Evolutionary conservation across 1,284 basidiomycete species (phyloP).

Genomic region (Binderoboletus segoi): DNA sequence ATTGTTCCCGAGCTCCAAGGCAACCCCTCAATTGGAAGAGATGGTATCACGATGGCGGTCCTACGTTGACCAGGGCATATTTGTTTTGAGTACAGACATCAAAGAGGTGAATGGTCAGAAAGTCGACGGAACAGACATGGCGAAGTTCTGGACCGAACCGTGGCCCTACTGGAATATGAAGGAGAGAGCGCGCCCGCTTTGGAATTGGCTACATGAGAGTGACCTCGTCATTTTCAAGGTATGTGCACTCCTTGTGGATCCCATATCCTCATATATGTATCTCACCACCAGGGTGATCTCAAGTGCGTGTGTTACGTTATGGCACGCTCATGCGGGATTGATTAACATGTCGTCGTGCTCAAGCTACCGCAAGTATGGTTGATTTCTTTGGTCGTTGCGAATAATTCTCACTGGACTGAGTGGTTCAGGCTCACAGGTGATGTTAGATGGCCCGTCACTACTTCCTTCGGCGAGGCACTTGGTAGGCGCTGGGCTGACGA

Average conservation of each 20-base stretch:
- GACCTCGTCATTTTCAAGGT: conserved; percentile 92
- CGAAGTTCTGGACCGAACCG: conserved; percentile 85
- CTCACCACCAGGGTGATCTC: conserved; percentile 70
- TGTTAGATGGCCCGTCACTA: conserved; percentile 84
- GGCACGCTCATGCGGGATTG: not conserved
- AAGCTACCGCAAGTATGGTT: conserved; percentile 79
- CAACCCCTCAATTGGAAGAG: conserved; percentile 48
- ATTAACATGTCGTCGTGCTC: not conserved
- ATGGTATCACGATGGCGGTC: conserved; percentile 77
- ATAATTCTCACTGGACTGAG: conserved; percentile 25
- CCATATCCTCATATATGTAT: not conserved
- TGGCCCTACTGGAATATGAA: conserved; percentile 84
- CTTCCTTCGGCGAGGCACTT: conserved; percentile 77
- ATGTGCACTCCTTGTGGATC: conserved; percentile 9
- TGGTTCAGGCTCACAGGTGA: conserved; percentile 82
- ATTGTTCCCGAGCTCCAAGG: conserved; percentile 20
- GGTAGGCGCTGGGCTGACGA: conserved; percentile 48
- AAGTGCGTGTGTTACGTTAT: conserved; percentile 55
- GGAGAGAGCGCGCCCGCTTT: conserved; percentile 58
- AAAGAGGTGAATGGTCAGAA: conserved; percentile 22
- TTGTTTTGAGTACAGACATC: conserved; percentile 63
- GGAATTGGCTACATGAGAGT: conserved; percentile 61
- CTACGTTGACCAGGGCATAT: conserved; percentile 72
- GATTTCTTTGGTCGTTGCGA: conserved; percentile 23
- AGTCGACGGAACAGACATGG: conserved; percentile 27